These are phyloP conservation scores for Mollisiaceae sp. DNA, from an alignment of 2,329 filamentous ascomycete genomes.

Conservation along the genomic window DNA sequence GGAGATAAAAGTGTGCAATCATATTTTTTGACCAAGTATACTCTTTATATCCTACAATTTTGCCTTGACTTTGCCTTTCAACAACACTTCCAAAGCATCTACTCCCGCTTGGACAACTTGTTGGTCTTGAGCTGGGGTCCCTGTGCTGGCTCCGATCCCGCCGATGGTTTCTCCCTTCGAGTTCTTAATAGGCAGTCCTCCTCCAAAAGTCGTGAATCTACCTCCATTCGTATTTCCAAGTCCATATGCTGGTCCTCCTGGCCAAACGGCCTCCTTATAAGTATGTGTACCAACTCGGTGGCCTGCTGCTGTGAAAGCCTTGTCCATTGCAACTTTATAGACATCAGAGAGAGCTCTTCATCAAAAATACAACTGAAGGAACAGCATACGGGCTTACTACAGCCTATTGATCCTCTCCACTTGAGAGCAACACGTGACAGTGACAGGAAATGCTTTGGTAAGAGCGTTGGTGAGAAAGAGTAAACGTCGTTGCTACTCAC, in stretches of 20 bases:
- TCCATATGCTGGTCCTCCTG: constrained; percentile 57
- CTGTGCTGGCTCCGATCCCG: constrained; percentile 59
- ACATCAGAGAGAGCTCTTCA: neutral
- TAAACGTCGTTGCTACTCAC: constrained; percentile 17
- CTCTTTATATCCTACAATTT: constrained; percentile 45
- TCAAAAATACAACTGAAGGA: neutral
- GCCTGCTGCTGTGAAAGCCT: constrained; percentile 62
- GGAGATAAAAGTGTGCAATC: too few relatives aligned
- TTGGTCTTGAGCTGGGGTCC: constrained; percentile 58
- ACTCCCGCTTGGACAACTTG: constrained; percentile 57
- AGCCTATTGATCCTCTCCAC: neutral
- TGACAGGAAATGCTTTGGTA: neutral
- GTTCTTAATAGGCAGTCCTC: constrained; percentile 56
- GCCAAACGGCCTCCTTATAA: constrained; percentile 59
- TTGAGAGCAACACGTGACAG: neutral
- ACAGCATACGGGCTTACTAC: neutral
- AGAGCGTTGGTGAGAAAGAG: neutral
- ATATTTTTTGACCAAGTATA: too few relatives aligned
- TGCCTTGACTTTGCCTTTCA: constrained; percentile 45
- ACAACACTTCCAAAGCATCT: constrained; percentile 48
- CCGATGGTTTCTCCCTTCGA: constrained; percentile 54
- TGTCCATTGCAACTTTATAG: constrained; percentile 41
- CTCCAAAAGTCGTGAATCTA: constrained; percentile 58
- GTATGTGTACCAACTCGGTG: constrained; percentile 55
- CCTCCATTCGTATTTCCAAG: constrained; percentile 58